These are phyloP conservation scores for Ustilago crameri DNA, from an alignment of 1,284 basidiomycete species.

Conservation along the genomic window DNA sequence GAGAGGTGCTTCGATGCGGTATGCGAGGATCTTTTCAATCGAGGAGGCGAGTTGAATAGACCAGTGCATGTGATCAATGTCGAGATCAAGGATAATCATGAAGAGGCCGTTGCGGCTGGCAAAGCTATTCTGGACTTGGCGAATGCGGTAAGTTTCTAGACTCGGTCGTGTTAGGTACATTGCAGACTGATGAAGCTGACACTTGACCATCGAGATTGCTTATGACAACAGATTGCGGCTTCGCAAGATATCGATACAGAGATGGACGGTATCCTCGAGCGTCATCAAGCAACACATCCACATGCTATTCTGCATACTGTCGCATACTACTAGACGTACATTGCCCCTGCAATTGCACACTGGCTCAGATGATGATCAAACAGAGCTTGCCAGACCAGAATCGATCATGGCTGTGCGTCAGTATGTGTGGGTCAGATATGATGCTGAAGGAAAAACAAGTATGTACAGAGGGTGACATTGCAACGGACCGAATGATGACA, in stretches of 20 bases:
- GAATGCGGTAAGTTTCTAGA: constrained; percentile 76
- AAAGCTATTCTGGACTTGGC: constrained; percentile 95
- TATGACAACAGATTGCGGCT: constrained; percentile 78
- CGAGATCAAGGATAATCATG: constrained; percentile 99
- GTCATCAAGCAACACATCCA: constrained; percentile 87
- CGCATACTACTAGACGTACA: constrained; percentile 49
- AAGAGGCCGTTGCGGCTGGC: constrained; percentile 94
- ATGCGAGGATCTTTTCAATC: constrained; percentile 89
- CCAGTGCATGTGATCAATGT: constrained; percentile 97
- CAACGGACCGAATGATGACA: neutral
- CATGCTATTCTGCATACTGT: constrained; percentile 89
- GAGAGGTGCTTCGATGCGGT: constrained; percentile 98
- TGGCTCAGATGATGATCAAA: too few species aligned
- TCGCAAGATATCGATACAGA: constrained; percentile 88
- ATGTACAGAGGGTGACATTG: too few species aligned
- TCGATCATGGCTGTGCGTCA: neutral
- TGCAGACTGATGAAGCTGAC: too few species aligned
- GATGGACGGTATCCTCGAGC: constrained; percentile 84
- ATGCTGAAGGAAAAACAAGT: too few species aligned
- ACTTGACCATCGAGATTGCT: neutral
- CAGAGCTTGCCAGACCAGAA: too few species aligned
- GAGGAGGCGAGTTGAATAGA: constrained; percentile 91
- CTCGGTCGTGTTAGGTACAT: too few species aligned
- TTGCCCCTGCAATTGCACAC: neutral
- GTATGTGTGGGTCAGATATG: too few species aligned